A percentile compares a stretch with the other conserved stretches of the same genome.
Conservation (phyloP, 768 basidiomycete genomes). For the Podaxis sp. region DNA sequence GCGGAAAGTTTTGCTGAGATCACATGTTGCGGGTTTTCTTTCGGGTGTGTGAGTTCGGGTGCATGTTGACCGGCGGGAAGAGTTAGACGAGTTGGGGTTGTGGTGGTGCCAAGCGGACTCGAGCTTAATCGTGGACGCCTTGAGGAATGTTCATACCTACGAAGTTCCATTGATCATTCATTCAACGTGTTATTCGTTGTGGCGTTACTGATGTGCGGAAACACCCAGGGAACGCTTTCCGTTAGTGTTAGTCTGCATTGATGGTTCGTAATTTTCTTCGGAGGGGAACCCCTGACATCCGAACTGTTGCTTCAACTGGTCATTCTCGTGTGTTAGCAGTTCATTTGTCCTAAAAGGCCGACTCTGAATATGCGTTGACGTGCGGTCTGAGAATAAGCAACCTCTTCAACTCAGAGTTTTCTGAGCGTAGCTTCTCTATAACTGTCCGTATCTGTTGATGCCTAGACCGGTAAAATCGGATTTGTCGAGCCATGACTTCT, state of each 20-base stretch:
- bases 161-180: background rate
- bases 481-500: conserved; percentile 65
- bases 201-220: conserved; percentile 25
- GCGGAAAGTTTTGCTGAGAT: background rate
- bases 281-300: conserved; percentile 19
- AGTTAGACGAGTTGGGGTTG: conserved; percentile 64
- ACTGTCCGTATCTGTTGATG: conserved; percentile 50
- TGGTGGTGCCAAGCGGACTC: conserved; percentile 17
- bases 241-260: conserved; percentile 44
- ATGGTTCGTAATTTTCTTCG: conserved; percentile 24
- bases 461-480: conserved; percentile 57
- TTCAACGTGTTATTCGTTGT: background rate
- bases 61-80: conserved; percentile 57
- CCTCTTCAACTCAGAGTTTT: conserved; percentile 56
- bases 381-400: conserved; percentile 20
- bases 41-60: conserved; percentile 34
- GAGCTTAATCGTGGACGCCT: conserved; percentile 25
- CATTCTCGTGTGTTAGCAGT: conserved; percentile 43
- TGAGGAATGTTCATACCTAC: conserved; percentile 19
- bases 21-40: conserved; percentile 13
- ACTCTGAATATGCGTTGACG: conserved; percentile 4
- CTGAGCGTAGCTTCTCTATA: conserved; percentile 49
- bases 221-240: conserved; percentile 58
- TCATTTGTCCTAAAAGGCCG: conserved; percentile 41
- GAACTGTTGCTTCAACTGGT: conserved; percentile 37